Evolutionary conservation across 257 asterid species (phyloP), one percentile per base, ranked within the genome.

Genomic region (Perilla frutescens): DNA sequence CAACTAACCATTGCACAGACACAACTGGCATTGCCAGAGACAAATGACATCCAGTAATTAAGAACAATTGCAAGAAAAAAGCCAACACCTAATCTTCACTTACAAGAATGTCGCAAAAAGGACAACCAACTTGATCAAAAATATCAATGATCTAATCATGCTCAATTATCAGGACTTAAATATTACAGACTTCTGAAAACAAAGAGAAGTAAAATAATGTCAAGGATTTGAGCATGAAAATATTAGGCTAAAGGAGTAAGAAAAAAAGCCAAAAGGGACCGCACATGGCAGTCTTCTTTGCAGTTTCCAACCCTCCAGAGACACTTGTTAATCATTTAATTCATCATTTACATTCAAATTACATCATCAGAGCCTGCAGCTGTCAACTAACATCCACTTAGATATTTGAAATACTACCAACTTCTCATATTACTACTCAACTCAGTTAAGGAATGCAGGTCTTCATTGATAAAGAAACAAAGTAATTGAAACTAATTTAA

Each of bases 401-500:
- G 26, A 44, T 26, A 64, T 44, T 9, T 43, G 26, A 64, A 63
- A 43, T 26, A 45, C 56, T 26, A 15, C 39, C 10, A 20, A 41
- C 20, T 65, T 76, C 44, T 45, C 54, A 62, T 68, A 51, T 50
- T 68, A 14, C 20, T 63, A 45, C 9, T 43, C 41, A 62, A 47
- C 70, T 64, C 11, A 59, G 13, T 15, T 53, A 45, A 29, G 50
- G 45, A 59, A 51, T 37, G 51, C 14, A 77, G 32, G 36, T 50
- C 20, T 59, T 49, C 45, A 62, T 68, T 43, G 66, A 60, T 10
- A 36, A 12, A 69, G 6, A 50, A 15, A 13, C 51, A 54, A 50
- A 62, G 20, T 14, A 79, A 36, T 7, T 43, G 70, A 66, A 41
- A 62, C 29, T 34, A 68, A 63, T 63, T 57, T 29, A 68, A 58